Evolutionary conservation across 129 eudicot species (phyloP), one percentile per base, ranked within the genome.

Genomic region (Flaveria robusta): DNA sequence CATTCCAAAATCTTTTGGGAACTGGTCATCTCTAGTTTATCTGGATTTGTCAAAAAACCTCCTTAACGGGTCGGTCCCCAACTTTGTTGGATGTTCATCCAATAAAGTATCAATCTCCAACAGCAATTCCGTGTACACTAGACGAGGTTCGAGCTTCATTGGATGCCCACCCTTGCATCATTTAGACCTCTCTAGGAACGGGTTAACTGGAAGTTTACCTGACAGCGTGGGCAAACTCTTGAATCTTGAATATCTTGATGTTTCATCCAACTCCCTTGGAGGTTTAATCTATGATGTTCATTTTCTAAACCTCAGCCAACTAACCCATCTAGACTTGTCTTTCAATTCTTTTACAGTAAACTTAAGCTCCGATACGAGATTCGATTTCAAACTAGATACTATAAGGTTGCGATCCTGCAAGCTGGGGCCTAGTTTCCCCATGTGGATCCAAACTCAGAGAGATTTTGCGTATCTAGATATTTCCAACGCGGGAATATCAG

Each of bases 381-480:
- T 84, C 15, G 70, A 76, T 15, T 83, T 31, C 43, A 75, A 81
- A 24, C 31, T 86, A 13, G 10, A 66, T 1, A 1, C 34, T 1
- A 64, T 86, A 62, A 5, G 23, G 18, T 26, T 86, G 52, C 34
- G 31, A 20, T 26, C 66, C 2, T 80, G 86, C 76, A 81, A 70
- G 18, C 13, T 87, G 43, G 86, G 88, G 9, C 84, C 86, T 5
- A 12, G 27, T 13, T 84, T 87, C 14, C 91, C 91, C 3, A 20
- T 1, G 9, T 87, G 86, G 88, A 76, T 87, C 10, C 45, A 16
- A 60, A 81, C 39, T 51, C 86, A 81, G 63, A 81, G 13, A 4
- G n/a, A n/a, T 12, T 47, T 77, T 5, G 4, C 9, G 8, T 5
- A 14, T 56, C 78, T 84, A 79, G 92, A 84, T 71, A 75, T 87